Percentiles rank a stretch among this genome's conserved stretches.
Evolutionary conservation across 73 alveolate species (phyloP).

Genomic region (Tetrahymena borealis): DNA sequence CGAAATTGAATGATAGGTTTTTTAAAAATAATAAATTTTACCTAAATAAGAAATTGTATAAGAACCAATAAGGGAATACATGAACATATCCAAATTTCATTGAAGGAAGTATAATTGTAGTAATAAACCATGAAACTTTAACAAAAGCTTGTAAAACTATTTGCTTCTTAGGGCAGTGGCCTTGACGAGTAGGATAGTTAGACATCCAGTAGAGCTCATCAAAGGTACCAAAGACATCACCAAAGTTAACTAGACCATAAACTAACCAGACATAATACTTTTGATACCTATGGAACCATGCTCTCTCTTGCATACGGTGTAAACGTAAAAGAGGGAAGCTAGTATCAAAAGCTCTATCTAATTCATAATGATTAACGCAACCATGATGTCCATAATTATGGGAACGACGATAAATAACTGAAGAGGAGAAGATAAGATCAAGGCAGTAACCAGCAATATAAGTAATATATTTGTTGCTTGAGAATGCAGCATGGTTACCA

Average conservation of each 20-base stretch:
- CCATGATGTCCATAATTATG: constrained; percentile 73
- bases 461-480: constrained; percentile 50
- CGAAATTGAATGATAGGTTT: not conserved
- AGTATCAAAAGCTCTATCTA: constrained; percentile 72
- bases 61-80: constrained; percentile 51
- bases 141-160: constrained; percentile 42
- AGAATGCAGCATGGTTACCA: constrained; percentile 68
- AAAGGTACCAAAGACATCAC: constrained; percentile 65
- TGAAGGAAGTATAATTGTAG: constrained; percentile 41
- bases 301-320: constrained; percentile 45
- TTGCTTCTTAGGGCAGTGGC: constrained; percentile 39
- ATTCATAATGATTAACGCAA: constrained; percentile 67
- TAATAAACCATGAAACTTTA: constrained; percentile 33
- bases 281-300: constrained; percentile 51
- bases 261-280: constrained; percentile 49
- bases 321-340: constrained; percentile 59
- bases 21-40: not conserved
- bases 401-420: constrained; percentile 61
- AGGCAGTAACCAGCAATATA: constrained; percentile 52
- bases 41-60: constrained; percentile 35
- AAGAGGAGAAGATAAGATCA: constrained; percentile 55
- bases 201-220: constrained; percentile 68
- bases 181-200: constrained; percentile 65
- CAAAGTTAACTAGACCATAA: constrained; percentile 50
- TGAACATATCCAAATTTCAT: constrained; percentile 34